Evolutionary conservation across 169 alveolate species (phyloP).

Genomic region (Amoebophrya sp.): DNA sequence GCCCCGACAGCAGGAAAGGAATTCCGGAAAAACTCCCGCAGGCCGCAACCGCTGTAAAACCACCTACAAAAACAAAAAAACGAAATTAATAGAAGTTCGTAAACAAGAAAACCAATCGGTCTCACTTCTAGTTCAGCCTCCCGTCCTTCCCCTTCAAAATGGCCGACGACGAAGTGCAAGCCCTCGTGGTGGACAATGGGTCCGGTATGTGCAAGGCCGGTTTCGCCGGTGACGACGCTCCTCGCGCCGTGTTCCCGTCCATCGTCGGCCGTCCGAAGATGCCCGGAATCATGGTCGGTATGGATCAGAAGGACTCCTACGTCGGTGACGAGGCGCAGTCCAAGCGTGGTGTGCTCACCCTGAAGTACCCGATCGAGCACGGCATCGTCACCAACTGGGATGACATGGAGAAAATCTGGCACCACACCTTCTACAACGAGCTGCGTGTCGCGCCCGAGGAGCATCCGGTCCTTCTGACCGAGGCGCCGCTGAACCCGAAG

Average conservation of each 20-base stretch:
- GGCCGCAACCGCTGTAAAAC: too few species aligned
- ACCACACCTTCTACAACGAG: slow-evolving; percentile 93
- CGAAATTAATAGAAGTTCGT: too few species aligned
- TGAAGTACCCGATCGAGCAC: slow-evolving; percentile 94
- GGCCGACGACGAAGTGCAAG: too few species aligned
- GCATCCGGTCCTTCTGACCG: slow-evolving; percentile 85
- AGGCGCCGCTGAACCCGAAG: slow-evolving; percentile 92
- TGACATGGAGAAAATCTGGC: slow-evolving; percentile 98
- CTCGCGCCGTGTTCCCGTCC: slow-evolving; percentile 93
- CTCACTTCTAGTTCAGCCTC: too few species aligned
- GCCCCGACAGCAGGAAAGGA: too few species aligned
- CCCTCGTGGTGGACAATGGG: slow-evolving; percentile 94
- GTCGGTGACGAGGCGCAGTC: slow-evolving; percentile 89
- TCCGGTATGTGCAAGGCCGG: slow-evolving; percentile 98
- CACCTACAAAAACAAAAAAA: too few species aligned
- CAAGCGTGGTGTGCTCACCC: slow-evolving; percentile 79
- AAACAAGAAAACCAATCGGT: too few species aligned
- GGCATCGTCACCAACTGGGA: slow-evolving; percentile 94
- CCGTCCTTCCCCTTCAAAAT: too few species aligned
- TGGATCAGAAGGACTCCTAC: slow-evolving; percentile 77
- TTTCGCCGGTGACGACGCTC: slow-evolving; percentile 97
- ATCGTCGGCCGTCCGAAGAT: slow-evolving; percentile 95
- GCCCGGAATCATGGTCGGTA: slow-evolving; percentile 75
- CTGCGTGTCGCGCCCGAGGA: slow-evolving; percentile 88
- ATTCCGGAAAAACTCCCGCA: too few species aligned